Percentiles rank a stretch among this genome's conserved stretches.
phyloP scores from a whole-genome alignment of 2,329 filamentous ascomycete species.

The Colletotrichum karsti region DNA sequence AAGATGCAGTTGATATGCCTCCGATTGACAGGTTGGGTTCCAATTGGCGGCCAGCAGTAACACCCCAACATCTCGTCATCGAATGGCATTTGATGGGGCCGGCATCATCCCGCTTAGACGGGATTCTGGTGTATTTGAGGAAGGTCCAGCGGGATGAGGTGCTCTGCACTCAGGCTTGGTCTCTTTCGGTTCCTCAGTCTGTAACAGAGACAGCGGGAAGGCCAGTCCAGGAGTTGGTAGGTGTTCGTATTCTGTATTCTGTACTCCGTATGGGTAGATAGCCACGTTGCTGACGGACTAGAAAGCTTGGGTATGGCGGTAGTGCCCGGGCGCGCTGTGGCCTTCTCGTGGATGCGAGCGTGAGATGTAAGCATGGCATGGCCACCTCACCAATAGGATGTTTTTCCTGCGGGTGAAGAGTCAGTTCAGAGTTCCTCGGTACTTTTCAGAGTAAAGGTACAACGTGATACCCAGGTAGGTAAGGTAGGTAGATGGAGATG shows the following conservation, averaged over 20 bases:
- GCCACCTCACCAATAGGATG: too few relatives aligned
- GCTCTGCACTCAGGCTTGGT: not conserved
- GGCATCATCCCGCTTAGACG: not conserved
- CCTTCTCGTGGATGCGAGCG: not conserved
- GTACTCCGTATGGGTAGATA: too few relatives aligned
- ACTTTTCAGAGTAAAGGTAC: too few relatives aligned
- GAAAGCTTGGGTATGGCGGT: not conserved
- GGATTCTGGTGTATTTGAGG: not conserved
- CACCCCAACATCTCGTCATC: not conserved
- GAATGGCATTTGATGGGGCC: not conserved
- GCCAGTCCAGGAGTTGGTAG: too few relatives aligned
- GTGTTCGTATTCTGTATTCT: too few relatives aligned
- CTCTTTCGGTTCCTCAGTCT: not conserved
- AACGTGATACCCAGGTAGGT: too few relatives aligned
- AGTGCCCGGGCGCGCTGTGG: not conserved
- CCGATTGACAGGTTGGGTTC: not conserved
- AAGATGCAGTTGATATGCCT: not conserved
- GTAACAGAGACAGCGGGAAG: too few relatives aligned
- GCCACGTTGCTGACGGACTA: not conserved
- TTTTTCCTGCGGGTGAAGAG: too few relatives aligned
- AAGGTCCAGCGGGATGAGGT: not conserved
- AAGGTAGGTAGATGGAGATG: not conserved
- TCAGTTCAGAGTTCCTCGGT: too few relatives aligned
- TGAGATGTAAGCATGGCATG: not conserved
- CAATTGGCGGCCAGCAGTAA: not conserved